A percentile compares a stretch with the other conserved stretches of the same genome.
These are phyloP conservation scores for Penicillium sp. DNA, from an alignment of 2,329 filamentous ascomycete genomes.

Conservation along the genomic window DNA sequence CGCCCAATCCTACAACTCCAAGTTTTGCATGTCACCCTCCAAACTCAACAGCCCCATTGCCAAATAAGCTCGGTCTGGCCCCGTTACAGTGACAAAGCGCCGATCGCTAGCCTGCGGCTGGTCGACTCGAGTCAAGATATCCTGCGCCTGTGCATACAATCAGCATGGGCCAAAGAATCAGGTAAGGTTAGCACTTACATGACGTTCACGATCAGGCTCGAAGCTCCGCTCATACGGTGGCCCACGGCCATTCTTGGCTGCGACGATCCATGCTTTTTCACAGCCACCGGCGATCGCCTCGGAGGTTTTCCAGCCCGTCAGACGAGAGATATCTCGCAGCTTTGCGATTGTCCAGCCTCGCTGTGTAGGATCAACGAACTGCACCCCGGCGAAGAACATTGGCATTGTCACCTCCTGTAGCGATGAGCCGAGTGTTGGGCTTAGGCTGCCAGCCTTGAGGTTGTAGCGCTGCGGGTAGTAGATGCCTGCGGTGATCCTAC, in stretches of 20 bases:
- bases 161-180: slow-evolving; percentile 3
- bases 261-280: slow-evolving; percentile 78
- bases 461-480: slow-evolving; percentile 44
- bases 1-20: slow-evolving; percentile 51
- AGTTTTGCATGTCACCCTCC: slow-evolving; percentile 69
- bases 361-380: slow-evolving; percentile 71
- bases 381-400: slow-evolving; percentile 80
- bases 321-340: slow-evolving; percentile 69
- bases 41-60: slow-evolving; percentile 75
- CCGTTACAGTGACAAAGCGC: slow-evolving; percentile 60
- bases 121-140: slow-evolving; percentile 28
- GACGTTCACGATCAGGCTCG: slow-evolving; percentile 8
- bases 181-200: slow-evolving; percentile 14
- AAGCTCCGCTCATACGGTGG: slow-evolving; percentile 62
- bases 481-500: slow-evolving; percentile 74
- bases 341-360: slow-evolving; percentile 74
- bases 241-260: slow-evolving; percentile 69
- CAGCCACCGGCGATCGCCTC: slow-evolving; percentile 78
- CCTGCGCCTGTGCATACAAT: slow-evolving; percentile 21
- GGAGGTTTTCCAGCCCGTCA: slow-evolving; percentile 86
- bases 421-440: slow-evolving; percentile 73
- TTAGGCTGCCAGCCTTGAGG: slow-evolving; percentile 54
- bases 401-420: slow-evolving; percentile 79
- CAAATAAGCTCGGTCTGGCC: slow-evolving; percentile 65
- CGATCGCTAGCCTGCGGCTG: slow-evolving; percentile 35